These are phyloP conservation scores for Astrocystis sublimbata DNA, from an alignment of 495 filamentous ascomycete species.

Conservation along the genomic window DNA sequence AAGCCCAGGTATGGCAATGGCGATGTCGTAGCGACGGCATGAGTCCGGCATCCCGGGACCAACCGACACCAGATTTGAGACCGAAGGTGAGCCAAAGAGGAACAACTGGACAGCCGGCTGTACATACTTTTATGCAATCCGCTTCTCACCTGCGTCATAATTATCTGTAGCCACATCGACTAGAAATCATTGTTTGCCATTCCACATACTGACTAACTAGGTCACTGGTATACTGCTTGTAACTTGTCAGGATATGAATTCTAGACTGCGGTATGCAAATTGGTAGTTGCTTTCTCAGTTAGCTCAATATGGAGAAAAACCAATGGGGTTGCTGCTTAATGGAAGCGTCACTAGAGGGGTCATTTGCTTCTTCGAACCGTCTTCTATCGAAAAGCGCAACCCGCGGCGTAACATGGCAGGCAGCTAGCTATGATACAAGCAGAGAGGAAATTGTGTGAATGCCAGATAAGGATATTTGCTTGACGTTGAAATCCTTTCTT, in stretches of 20 bases:
- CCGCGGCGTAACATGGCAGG: not conserved
- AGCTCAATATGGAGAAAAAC: not conserved
- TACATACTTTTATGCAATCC: no score
- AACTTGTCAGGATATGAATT: not conserved
- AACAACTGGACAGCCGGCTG: no score
- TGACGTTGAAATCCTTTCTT: slow-evolving; percentile 4
- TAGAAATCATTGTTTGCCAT: no score
- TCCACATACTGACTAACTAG: not conserved
- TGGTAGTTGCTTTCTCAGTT: not conserved
- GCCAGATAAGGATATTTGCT: slow-evolving; percentile 3
- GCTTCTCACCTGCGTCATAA: no score
- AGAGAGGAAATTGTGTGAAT: slow-evolving; percentile 3
- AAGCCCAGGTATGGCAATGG: no score
- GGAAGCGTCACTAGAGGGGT: not conserved
- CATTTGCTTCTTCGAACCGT: not conserved
- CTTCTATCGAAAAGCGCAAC: not conserved
- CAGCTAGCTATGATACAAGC: not conserved
- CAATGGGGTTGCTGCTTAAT: not conserved
- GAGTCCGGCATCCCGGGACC: no score
- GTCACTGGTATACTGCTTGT: not conserved
- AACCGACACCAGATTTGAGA: no score
- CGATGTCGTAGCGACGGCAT: no score
- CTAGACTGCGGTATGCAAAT: not conserved
- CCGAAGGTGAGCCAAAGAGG: no score
- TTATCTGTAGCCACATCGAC: no score